Conservation (phyloP, 2,329 filamentous ascomycete genomes). For the Trichoderma atrobrunneum region DNA sequence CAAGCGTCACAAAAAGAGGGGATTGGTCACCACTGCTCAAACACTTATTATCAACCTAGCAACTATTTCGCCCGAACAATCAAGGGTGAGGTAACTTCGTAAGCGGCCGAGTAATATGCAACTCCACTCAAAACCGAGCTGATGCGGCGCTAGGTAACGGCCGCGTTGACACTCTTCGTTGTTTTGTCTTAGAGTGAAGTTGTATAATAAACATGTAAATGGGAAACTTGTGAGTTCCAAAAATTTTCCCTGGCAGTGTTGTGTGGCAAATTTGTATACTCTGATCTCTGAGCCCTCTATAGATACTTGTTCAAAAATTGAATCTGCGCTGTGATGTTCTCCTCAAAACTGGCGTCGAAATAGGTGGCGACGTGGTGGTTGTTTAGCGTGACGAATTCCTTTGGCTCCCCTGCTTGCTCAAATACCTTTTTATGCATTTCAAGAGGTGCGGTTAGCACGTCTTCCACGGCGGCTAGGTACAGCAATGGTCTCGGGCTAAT, state of each 20-base stretch:
- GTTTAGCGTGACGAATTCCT: not conserved
- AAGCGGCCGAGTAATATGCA: not conserved
- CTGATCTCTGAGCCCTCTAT: not conserved
- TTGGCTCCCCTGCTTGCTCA: not conserved
- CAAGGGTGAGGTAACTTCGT: not conserved
- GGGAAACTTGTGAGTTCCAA: not conserved
- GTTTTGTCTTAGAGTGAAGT: not conserved
- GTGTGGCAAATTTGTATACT: not conserved
- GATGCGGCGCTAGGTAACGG: not conserved
- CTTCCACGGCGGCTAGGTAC: not conserved
- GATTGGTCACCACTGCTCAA: not conserved
- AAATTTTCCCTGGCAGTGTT: not conserved
- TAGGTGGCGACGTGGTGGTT: not conserved
- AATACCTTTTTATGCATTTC: not conserved
- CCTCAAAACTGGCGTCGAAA: not conserved
- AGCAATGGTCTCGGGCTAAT: not conserved
- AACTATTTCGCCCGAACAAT: not conserved
- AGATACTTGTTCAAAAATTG: not conserved
- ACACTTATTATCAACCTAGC: not conserved
- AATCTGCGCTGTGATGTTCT: not conserved
- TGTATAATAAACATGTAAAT: not conserved
- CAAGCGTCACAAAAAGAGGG: not conserved
- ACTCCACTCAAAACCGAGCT: not conserved
- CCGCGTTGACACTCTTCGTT: too few species aligned
- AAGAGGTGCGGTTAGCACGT: not conserved